Evolutionary conservation across 2,329 filamentous ascomycete species (phyloP).

Genomic region (Chlorencoelia australis): DNA sequence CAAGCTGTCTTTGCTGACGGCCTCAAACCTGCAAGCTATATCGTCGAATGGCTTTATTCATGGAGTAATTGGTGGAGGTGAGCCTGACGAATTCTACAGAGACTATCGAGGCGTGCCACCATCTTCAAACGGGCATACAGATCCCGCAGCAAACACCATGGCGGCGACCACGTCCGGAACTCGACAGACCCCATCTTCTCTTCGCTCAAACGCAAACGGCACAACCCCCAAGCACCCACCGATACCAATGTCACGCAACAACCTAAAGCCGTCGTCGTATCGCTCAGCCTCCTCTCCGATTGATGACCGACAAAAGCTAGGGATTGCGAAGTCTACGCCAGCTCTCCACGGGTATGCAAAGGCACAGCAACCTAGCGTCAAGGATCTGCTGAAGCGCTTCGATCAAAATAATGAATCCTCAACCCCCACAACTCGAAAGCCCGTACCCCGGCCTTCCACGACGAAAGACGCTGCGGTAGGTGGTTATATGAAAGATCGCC

Average conservation of each 20-base stretch:
- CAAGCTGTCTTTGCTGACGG: slow-evolving; percentile 21
- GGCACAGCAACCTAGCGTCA: slow-evolving; percentile 50
- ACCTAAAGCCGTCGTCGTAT: slow-evolving; percentile 32
- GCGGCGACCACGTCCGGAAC: slow-evolving; percentile 29
- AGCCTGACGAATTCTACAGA: slow-evolving; percentile 41
- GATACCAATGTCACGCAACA: slow-evolving; percentile 31
- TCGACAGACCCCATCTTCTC: slow-evolving; percentile 30
- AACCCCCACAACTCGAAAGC: slow-evolving; percentile 27
- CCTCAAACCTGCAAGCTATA: slow-evolving; percentile 19
- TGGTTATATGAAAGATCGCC: slow-evolving; percentile 20
- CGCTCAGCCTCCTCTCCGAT: slow-evolving; percentile 49
- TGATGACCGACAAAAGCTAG: slow-evolving; percentile 27
- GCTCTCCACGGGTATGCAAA: slow-evolving; percentile 18
- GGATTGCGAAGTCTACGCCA: slow-evolving; percentile 17
- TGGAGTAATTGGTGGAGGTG: slow-evolving; percentile 14
- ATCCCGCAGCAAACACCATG: slow-evolving; percentile 18
- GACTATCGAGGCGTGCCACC: slow-evolving; percentile 31
- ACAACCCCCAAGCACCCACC: slow-evolving; percentile 38
- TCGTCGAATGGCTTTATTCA: slow-evolving; percentile 18
- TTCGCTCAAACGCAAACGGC: slow-evolving; percentile 42
- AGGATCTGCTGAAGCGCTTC: slow-evolving; percentile 70
- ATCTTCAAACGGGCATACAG: slow-evolving; percentile 13
- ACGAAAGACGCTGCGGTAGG: slow-evolving; percentile 12
- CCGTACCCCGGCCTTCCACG: slow-evolving; percentile 9
- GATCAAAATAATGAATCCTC: slow-evolving; percentile 46